A percentile compares a stretch with the other conserved stretches of the same genome.
phyloP scores from a whole-genome alignment of 441 rosid genomes.

The Manihot esculenta region DNA sequence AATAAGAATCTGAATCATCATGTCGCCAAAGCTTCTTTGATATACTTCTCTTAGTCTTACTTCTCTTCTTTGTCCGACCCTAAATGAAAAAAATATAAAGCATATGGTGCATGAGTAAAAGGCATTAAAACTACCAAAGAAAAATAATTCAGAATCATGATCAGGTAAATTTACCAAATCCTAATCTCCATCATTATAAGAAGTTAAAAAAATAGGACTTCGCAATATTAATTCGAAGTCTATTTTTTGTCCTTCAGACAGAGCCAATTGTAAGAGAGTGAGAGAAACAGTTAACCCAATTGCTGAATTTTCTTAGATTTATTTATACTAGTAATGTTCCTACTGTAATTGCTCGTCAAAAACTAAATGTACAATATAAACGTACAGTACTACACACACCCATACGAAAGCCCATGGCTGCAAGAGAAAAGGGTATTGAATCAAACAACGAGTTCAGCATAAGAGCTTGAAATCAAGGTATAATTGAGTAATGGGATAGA shows the following conservation, averaged over 20 bases:
- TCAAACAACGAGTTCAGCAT: not conserved
- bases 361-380: not conserved
- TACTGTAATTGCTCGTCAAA: not conserved
- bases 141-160: not conserved
- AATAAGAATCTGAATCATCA: conserved; percentile 40
- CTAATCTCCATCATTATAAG: not conserved
- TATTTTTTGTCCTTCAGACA: not conserved
- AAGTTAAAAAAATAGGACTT: not conserved
- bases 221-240: not conserved
- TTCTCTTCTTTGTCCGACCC: conserved; percentile 52
- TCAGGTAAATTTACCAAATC: not conserved
- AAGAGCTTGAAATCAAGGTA: not conserved
- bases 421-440: not conserved
- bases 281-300: not conserved
- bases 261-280: too few relatives aligned
- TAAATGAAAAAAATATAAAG: conserved; percentile 24
- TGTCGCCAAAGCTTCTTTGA: conserved; percentile 45
- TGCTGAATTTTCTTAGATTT: not conserved
- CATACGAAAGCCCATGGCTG: too few relatives aligned
- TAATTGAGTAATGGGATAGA: not conserved
- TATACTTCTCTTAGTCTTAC: conserved; percentile 43
- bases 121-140: not conserved
- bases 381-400: too few relatives aligned
- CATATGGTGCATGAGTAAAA: conserved; percentile 7
- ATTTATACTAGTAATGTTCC: not conserved